Conservation (phyloP, 1,139 yeast species). For the Kurtzmaniella natalensis region DNA sequence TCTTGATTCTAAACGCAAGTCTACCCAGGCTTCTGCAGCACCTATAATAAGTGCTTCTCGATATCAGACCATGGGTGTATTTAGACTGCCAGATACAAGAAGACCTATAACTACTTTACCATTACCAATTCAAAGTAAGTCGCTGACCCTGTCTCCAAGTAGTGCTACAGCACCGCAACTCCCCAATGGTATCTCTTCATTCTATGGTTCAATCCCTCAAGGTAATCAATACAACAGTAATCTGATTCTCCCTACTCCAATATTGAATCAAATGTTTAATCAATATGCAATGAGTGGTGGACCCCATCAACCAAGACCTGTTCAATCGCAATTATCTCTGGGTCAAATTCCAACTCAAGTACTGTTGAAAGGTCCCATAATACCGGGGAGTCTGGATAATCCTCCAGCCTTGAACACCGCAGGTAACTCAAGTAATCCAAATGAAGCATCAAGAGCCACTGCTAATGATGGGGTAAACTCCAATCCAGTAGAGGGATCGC, state of each 20-base stretch:
- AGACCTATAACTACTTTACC: conserved; percentile 35
- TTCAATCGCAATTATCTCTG: conserved; percentile 7
- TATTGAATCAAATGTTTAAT: conserved; percentile 31
- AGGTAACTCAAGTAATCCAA: conserved; percentile 6
- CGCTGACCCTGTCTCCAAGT: conserved; percentile 43
- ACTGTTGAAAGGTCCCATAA: too few relatives aligned
- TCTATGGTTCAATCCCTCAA: conserved; percentile 27
- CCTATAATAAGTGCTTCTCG: conserved; percentile 4
- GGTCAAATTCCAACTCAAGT: conserved; percentile 6
- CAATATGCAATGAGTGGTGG: conserved; percentile 10
- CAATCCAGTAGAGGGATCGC: conserved; percentile 3
- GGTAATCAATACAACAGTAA: conserved; percentile 18
- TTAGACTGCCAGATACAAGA: conserved; percentile 34
- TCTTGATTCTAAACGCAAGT: conserved; percentile 2
- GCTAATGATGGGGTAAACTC: neutral
- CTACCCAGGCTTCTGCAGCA: conserved; percentile 4
- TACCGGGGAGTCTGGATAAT: conserved; percentile 7
- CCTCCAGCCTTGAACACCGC: neutral
- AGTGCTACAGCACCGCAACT: conserved; percentile 38
- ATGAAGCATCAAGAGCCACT: conserved; percentile 1
- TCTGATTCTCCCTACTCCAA: conserved; percentile 33
- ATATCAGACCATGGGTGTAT: conserved; percentile 26
- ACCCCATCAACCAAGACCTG: conserved; percentile 11
- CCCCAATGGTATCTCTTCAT: conserved; percentile 23
- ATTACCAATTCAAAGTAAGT: conserved; percentile 35